Evolutionary conservation across 257 asterid genomes (phyloP).

Genomic region (Nicotiana obtusifolia): DNA sequence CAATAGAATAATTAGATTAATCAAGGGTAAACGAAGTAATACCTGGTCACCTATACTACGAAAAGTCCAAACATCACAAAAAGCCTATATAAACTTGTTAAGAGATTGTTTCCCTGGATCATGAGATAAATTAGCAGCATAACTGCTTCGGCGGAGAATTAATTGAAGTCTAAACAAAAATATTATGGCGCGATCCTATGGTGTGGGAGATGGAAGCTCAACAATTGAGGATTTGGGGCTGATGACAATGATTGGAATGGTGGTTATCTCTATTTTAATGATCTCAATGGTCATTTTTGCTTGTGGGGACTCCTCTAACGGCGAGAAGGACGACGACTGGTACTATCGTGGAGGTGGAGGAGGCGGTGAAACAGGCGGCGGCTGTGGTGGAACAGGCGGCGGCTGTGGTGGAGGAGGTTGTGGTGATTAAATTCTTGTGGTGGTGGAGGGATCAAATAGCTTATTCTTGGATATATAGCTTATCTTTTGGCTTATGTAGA

Average conservation of each 20-base stretch:
- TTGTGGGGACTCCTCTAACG: constrained; percentile 10
- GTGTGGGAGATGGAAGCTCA: not conserved
- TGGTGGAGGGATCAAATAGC: too few species aligned
- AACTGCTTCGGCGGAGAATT: not conserved
- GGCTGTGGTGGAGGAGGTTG: not conserved
- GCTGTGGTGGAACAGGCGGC: not conserved
- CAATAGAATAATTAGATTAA: not conserved
- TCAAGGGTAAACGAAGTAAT: too few species aligned
- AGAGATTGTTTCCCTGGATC: too few species aligned
- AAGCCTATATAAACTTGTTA: not conserved
- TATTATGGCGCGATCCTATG: constrained; percentile 9
- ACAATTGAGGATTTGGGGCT: not conserved
- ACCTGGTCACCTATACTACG: too few species aligned
- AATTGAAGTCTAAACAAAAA: not conserved
- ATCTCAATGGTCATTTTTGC: constrained; percentile 19
- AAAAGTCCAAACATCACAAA: not conserved
- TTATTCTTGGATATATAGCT: too few species aligned
- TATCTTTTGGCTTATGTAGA: too few species aligned
- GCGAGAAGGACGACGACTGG: not conserved
- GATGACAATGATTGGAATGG: constrained; percentile 18
- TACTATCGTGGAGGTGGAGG: not conserved
- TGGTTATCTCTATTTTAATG: constrained; percentile 16
- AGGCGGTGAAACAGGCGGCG: not conserved
- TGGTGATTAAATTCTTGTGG: not conserved
- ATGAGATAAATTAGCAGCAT: not conserved